Evolutionary conservation across 2,329 filamentous ascomycete genomes (phyloP).

Genomic region (Cryphonectria radicalis): DNA sequence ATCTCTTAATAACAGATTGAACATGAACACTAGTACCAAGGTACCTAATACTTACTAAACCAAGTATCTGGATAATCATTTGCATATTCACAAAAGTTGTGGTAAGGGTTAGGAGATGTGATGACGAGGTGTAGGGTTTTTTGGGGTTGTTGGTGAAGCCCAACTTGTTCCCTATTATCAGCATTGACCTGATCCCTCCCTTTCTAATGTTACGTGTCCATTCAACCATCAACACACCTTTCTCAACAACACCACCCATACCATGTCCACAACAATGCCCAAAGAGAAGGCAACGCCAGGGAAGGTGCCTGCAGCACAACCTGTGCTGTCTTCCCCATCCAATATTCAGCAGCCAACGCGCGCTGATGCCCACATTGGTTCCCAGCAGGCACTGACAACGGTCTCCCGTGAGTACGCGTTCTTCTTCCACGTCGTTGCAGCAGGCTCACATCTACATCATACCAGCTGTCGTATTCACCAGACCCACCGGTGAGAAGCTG

Average conservation of each 20-base stretch:
- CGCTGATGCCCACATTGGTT: neutral
- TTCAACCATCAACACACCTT: neutral
- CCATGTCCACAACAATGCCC: neutral
- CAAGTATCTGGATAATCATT: too few species aligned
- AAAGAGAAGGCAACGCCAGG: neutral
- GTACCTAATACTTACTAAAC: too few species aligned
- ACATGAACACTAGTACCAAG: neutral
- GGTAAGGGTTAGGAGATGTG: neutral
- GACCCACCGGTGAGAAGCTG: neutral
- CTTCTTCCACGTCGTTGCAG: neutral
- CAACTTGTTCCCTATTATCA: neutral
- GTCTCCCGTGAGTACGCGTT: neutral
- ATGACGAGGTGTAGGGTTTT: neutral
- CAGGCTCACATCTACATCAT: neutral
- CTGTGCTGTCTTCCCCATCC: neutral
- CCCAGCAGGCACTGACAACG: neutral
- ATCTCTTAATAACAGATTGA: neutral
- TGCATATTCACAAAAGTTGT: neutral
- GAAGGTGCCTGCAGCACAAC: neutral
- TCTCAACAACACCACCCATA: neutral
- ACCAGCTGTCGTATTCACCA: neutral
- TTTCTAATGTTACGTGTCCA: neutral
- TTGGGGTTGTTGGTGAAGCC: neutral
- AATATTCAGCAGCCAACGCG: neutral
- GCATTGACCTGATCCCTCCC: neutral